phyloP scores from a whole-genome alignment of 129 eudicot species.

The Calendula officinalis region DNA sequence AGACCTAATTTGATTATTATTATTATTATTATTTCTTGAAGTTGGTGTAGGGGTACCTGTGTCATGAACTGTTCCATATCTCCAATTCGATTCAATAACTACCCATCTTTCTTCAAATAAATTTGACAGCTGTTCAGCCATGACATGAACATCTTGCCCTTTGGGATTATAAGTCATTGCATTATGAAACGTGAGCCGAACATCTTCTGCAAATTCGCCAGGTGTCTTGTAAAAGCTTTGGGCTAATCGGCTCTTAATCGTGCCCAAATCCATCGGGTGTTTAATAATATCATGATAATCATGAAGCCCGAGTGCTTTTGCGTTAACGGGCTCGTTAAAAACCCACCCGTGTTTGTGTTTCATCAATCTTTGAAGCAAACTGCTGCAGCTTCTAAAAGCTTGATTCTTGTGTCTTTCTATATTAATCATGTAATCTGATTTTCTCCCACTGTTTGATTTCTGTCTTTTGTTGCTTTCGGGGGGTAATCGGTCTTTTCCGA shows the following conservation, averaged over 20 bases:
- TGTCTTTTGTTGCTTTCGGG: constrained; percentile 9
- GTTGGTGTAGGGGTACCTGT: too few species aligned
- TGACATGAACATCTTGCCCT: not conserved
- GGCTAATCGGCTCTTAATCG: not conserved
- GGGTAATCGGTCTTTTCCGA: constrained; percentile 80
- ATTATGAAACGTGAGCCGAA: not conserved
- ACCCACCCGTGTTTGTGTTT: not conserved
- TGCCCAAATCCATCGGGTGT: not conserved
- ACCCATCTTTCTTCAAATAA: not conserved
- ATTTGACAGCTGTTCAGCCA: not conserved
- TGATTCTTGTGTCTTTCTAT: too few species aligned
- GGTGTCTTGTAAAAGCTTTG: not conserved
- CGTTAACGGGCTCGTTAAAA: not conserved
- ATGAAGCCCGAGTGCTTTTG: not conserved
- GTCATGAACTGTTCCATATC: not conserved
- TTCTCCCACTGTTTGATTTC: too few species aligned
- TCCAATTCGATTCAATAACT: not conserved
- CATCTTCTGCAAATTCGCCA: not conserved
- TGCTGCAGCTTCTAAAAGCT: not conserved
- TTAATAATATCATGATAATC: not conserved
- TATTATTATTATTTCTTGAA: not conserved
- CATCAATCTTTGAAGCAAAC: not conserved
- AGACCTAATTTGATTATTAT: not conserved
- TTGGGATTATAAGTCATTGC: not conserved
- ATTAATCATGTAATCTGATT: too few species aligned